Evolutionary conservation across 441 rosid species (phyloP).

Genomic region (Mallotus repandus): DNA sequence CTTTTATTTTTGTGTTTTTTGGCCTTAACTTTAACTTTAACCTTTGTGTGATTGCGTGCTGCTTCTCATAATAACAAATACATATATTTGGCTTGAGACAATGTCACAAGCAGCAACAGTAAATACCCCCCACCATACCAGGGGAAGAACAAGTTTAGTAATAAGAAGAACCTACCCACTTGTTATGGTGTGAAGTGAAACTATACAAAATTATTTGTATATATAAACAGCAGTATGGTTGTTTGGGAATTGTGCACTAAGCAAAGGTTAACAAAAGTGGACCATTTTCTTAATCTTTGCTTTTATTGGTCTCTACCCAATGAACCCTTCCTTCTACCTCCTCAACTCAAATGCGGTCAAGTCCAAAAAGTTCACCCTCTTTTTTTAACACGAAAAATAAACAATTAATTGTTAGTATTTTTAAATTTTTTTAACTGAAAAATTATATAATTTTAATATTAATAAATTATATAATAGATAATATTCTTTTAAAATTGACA

Average conservation of each 20-base stretch:
- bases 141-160: not conserved
- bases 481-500: too few relatives aligned
- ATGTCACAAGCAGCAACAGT: not conserved
- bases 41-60: conserved; percentile 37
- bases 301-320: not conserved
- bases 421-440: too few relatives aligned
- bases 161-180: not conserved
- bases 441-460: too few relatives aligned
- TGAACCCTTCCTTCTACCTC: not conserved
- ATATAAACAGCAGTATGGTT: too few relatives aligned
- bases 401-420: too few relatives aligned
- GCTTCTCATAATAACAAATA: not conserved
- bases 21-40: not conserved
- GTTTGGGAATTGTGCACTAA: not conserved
- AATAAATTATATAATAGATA: too few relatives aligned
- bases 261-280: conserved; percentile 8
- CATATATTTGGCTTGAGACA: not conserved
- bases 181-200: not conserved
- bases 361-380: conserved; percentile 7
- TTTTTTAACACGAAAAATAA: too few relatives aligned
- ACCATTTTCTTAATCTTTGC: not conserved
- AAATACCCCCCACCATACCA: not conserved
- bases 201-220: too few relatives aligned
- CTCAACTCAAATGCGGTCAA: not conserved
- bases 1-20: too few relatives aligned